These are phyloP conservation scores for Thozetella sp. DNA, from an alignment of 495 filamentous ascomycete genomes.

Conservation along the genomic window DNA sequence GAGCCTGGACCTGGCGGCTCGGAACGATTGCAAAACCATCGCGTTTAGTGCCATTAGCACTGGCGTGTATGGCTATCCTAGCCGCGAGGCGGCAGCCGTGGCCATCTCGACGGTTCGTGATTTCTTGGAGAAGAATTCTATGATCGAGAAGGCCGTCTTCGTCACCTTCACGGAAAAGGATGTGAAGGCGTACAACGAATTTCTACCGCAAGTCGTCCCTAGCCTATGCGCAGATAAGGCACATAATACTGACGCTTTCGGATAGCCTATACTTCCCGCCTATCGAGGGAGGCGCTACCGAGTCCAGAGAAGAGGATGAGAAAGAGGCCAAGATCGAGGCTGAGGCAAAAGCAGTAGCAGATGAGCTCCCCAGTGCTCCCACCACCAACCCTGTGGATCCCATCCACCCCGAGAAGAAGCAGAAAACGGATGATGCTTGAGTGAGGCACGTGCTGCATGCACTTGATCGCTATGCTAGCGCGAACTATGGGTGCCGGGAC, in stretches of 20 bases:
- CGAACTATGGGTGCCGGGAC: not conserved
- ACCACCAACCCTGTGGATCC: constrained; percentile 28
- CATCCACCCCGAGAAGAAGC: constrained; percentile 32
- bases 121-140: constrained; percentile 64
- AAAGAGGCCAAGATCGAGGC: constrained; percentile 21
- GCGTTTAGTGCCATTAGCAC: constrained; percentile 87
- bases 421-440: constrained; percentile 21
- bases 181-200: constrained; percentile 65
- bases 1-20: constrained; percentile 72
- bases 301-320: constrained; percentile 14
- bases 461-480: not conserved
- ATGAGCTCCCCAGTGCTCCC: constrained; percentile 35
- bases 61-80: constrained; percentile 89
- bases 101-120: constrained; percentile 69
- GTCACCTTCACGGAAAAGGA: constrained; percentile 81
- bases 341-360: constrained; percentile 26
- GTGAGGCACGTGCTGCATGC: not conserved
- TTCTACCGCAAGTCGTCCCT: constrained; percentile 67
- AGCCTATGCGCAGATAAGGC: not conserved
- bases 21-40: constrained; percentile 65
- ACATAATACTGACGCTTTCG: not conserved
- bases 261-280: constrained; percentile 38
- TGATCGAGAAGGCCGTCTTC: constrained; percentile 76
- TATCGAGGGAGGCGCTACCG: constrained; percentile 19
- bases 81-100: constrained; percentile 64